These are phyloP conservation scores for Chlorella sp. DNA, from an alignment of 139 green algal species.

Conservation along the genomic window DNA sequence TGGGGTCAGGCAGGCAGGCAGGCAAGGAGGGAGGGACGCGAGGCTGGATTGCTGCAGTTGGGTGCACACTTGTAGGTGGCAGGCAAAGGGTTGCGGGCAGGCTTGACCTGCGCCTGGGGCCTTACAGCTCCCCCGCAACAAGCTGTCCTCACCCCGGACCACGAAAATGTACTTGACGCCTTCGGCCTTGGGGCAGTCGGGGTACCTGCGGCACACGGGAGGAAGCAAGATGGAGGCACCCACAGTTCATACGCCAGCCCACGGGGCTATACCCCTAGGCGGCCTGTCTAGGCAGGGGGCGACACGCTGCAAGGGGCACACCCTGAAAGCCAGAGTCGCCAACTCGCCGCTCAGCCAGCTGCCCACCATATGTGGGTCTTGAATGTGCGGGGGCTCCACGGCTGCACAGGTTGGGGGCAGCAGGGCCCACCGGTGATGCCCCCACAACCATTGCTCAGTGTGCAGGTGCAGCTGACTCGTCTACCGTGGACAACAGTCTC, in stretches of 20 bases:
- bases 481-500: too few species aligned
- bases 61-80: background rate
- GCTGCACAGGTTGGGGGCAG: slow-evolving; percentile 22
- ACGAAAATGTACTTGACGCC: slow-evolving; percentile 50
- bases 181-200: slow-evolving; percentile 5
- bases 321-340: background rate
- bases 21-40: background rate
- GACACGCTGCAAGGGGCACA: too few species aligned
- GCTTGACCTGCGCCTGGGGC: background rate
- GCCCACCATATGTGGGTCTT: slow-evolving; percentile 35
- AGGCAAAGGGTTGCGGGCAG: background rate
- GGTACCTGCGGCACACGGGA: background rate
- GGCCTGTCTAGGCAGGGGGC: too few species aligned
- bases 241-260: too few species aligned
- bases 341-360: background rate
- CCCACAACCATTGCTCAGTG: too few species aligned
- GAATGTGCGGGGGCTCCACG: slow-evolving; percentile 36
- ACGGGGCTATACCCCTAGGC: background rate
- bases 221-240: too few species aligned
- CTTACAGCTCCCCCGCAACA: background rate
- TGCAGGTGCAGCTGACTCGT: too few species aligned
- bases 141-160: slow-evolving; percentile 11
- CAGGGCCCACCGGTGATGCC: too few species aligned
- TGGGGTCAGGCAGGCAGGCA: background rate
- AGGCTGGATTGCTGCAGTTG: background rate